These are phyloP conservation scores for Butyriboletus loyo DNA, from an alignment of 768 basidiomycete genomes.

Conservation along the genomic window DNA sequence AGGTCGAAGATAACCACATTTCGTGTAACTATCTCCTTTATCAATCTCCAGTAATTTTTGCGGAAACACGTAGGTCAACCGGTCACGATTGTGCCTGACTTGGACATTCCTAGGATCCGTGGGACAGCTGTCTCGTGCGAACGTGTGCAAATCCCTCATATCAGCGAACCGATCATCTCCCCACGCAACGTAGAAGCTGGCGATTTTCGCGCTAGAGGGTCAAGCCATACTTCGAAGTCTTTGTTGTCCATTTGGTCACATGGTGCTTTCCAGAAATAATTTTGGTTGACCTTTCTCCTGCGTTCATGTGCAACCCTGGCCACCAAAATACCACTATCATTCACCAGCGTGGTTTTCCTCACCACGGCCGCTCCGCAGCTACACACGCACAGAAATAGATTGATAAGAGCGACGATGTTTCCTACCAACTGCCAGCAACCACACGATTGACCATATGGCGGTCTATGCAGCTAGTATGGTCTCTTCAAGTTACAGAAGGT, in stretches of 20 bases:
- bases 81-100: background rate
- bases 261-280: background rate
- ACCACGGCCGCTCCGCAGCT: too few relatives aligned
- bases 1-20: slow-evolving; percentile 5
- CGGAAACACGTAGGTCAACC: background rate
- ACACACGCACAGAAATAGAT: background rate
- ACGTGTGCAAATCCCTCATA: background rate
- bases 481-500: background rate
- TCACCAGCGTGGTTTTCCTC: too few relatives aligned
- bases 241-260: background rate
- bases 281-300: background rate
- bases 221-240: too few relatives aligned
- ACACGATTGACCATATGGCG: background rate
- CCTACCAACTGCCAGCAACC: background rate
- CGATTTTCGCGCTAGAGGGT: background rate
- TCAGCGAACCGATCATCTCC: background rate
- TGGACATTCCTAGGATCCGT: background rate
- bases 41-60: background rate
- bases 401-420: background rate
- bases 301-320: background rate
- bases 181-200: background rate
- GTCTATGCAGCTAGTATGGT: background rate
- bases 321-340: background rate
- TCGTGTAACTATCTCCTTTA: slow-evolving; percentile 7
- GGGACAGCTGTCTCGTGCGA: background rate